Conservation (phyloP, 331 rosid genomes). For the Acacia pycnantha region DNA sequence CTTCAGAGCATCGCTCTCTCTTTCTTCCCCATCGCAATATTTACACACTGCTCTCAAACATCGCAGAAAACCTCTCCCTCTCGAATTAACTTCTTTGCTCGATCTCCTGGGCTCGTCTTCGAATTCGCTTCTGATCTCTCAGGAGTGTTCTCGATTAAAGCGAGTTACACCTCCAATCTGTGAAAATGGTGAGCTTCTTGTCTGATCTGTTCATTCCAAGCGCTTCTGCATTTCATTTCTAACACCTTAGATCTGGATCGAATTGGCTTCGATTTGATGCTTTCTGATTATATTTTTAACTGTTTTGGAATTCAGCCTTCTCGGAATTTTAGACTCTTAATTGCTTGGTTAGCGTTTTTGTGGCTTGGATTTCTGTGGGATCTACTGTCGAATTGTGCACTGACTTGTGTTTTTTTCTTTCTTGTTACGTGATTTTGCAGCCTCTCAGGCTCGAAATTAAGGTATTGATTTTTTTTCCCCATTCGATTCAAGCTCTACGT, state of each 20-base stretch:
- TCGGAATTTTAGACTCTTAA: constrained; percentile 9
- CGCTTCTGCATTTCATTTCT: constrained; percentile 30
- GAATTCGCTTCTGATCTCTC: constrained; percentile 39
- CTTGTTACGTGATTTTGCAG: constrained; percentile 46
- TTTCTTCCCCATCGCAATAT: constrained; percentile 29
- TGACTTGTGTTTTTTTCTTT: constrained; percentile 34
- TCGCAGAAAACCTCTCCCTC: background rate
- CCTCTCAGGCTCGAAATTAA: constrained; percentile 99
- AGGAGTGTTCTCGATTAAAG: constrained; percentile 26
- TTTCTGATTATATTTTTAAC: constrained; percentile 7
- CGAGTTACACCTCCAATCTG: constrained; percentile 26
- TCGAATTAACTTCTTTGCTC: constrained; percentile 14
- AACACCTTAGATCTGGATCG: constrained; percentile 62
- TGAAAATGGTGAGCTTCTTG: constrained; percentile 65
- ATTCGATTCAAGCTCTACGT: background rate
- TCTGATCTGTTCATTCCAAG: constrained; percentile 28
- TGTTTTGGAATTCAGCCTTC: constrained; percentile 25
- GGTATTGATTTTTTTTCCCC: constrained; percentile 40
- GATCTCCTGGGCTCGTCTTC: constrained; percentile 33
- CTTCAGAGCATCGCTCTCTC: constrained; percentile 35
- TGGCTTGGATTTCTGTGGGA: constrained; percentile 38
- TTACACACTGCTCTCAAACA: constrained; percentile 18
- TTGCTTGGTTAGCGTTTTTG: constrained; percentile 12
- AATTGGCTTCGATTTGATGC: constrained; percentile 44
- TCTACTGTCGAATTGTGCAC: constrained; percentile 42